Evolutionary conservation across 257 asterid species (phyloP).

Genomic region (Fraxinus quadrangulata): DNA sequence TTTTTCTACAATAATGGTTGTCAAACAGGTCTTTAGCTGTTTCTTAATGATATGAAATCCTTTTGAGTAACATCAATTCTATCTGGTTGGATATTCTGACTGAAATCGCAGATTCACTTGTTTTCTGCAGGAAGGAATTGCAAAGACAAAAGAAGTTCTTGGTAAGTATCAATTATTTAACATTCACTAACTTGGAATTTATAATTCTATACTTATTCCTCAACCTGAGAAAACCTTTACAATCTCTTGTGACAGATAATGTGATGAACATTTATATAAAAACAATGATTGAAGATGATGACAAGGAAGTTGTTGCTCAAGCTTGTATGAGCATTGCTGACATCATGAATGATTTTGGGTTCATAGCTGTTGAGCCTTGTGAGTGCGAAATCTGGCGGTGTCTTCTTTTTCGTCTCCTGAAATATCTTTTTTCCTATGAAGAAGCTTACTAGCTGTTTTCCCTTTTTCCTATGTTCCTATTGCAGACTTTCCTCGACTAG

Average conservation of each 20-base stretch:
- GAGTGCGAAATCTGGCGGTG: conserved; percentile 38
- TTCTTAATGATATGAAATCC: conserved; percentile 10
- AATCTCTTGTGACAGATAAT: conserved; percentile 50
- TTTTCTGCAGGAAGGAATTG: conserved; percentile 70
- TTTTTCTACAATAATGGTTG: too few relatives aligned
- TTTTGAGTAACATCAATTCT: conserved; percentile 21
- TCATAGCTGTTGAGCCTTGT: conserved; percentile 88
- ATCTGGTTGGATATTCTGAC: conserved; percentile 24
- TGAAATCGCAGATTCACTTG: conserved; percentile 17
- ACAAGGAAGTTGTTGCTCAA: conserved; percentile 98
- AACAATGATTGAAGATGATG: conserved; percentile 91
- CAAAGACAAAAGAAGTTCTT: conserved; percentile 72
- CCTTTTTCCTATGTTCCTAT: conserved; percentile 20
- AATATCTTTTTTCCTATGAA: conserved; percentile 22
- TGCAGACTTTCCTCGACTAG: conserved; percentile 68
- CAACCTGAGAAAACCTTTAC: conserved; percentile 5
- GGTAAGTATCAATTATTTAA: conserved; percentile 52
- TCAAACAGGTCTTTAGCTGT: neutral
- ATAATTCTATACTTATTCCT: conserved; percentile 7
- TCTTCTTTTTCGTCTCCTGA: conserved; percentile 17
- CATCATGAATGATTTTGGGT: conserved; percentile 78
- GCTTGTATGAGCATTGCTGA: conserved; percentile 89
- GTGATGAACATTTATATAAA: conserved; percentile 80
- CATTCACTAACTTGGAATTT: neutral
- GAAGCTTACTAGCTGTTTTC: conserved; percentile 19